These are phyloP conservation scores for Leishmania martiniquensis DNA, from an alignment of 208 protist species.

Conservation along the genomic window DNA sequence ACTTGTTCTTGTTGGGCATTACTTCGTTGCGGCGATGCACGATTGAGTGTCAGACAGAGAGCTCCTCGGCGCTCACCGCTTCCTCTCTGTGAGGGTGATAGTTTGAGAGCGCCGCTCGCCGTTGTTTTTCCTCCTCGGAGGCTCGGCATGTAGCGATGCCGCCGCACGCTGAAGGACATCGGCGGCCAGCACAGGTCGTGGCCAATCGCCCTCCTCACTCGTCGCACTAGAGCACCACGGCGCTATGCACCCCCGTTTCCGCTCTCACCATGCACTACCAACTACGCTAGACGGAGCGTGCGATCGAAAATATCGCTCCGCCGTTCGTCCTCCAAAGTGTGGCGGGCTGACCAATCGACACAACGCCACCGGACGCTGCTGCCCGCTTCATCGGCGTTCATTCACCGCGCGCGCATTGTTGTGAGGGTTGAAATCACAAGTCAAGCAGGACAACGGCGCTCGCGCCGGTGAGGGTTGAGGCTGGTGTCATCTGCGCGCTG, in stretches of 20 bases:
- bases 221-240: not conserved
- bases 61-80: not conserved
- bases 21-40: constrained; percentile 4
- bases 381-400: constrained; percentile 96
- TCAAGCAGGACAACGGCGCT: constrained; percentile 97
- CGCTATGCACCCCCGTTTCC: not conserved
- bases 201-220: not conserved
- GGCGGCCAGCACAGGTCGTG: not conserved
- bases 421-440: constrained; percentile 94
- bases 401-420: constrained; percentile 92
- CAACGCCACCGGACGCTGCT: constrained; percentile 92
- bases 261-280: constrained; percentile 7
- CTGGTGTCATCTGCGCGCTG: constrained; percentile 94
- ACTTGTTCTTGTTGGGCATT: not conserved
- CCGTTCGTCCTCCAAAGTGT: constrained; percentile 93
- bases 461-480: constrained; percentile 96
- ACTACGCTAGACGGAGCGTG: constrained; percentile 28
- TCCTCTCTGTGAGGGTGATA: not conserved
- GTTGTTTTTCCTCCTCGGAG: not conserved
- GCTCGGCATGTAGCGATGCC: not conserved
- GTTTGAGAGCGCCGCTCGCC: not conserved
- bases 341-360: constrained; percentile 90
- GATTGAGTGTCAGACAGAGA: constrained; percentile 6
- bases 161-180: not conserved
- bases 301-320: constrained; percentile 30